These are phyloP conservation scores for Russula sp. DNA, from an alignment of 768 basidiomycete species.

Conservation along the genomic window DNA sequence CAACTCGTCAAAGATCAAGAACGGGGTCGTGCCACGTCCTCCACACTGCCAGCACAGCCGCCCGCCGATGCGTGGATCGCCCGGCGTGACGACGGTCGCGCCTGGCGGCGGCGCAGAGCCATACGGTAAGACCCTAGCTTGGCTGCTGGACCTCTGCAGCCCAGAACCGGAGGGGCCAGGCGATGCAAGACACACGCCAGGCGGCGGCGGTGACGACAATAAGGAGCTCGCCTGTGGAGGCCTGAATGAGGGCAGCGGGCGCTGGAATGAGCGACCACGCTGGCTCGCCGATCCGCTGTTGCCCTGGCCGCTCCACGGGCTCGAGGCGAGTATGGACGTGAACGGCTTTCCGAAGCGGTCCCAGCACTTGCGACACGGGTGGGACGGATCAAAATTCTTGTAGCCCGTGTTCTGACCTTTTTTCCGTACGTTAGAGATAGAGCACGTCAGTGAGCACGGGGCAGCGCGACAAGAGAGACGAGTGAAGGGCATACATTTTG, in stretches of 20 bases:
- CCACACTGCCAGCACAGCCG: constrained; percentile 55
- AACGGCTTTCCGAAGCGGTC: constrained; percentile 56
- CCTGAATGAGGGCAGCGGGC: constrained; percentile 20
- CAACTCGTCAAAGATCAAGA: constrained; percentile 47
- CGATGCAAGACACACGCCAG: background rate
- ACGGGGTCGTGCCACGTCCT: constrained; percentile 46
- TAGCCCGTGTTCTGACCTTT: constrained; percentile 70
- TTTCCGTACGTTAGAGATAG: background rate
- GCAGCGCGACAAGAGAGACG: background rate
- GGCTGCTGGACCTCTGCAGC: background rate
- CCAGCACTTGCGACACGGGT: constrained; percentile 75
- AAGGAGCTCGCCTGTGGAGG: constrained; percentile 17
- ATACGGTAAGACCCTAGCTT: constrained; percentile 23
- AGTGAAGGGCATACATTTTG: constrained; percentile 47
- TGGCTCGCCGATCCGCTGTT: background rate
- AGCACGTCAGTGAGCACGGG: background rate
- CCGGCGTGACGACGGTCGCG: constrained; percentile 46
- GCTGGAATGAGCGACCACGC: constrained; percentile 16
- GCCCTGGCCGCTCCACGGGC: constrained; percentile 31
- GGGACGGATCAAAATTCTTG: constrained; percentile 55
- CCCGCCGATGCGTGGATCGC: constrained; percentile 68
- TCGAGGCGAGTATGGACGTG: constrained; percentile 51
- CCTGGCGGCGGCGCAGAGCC: constrained; percentile 31
- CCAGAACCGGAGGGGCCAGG: background rate
- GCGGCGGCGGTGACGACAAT: background rate